Conservation (phyloP, 75 land plant species). For the Isoetes taiwanensis region DNA sequence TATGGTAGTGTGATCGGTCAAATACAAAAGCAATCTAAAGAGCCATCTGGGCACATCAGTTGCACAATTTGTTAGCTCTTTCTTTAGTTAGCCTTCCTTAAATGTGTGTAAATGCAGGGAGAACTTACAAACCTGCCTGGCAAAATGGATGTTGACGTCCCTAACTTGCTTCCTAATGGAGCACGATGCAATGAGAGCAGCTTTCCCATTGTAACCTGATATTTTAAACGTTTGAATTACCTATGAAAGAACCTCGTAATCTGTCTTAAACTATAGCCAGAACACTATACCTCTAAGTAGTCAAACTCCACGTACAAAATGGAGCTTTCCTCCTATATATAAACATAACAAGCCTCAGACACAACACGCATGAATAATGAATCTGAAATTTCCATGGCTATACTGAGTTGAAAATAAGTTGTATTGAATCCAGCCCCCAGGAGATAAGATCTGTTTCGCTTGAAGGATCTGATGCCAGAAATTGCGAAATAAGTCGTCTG, state of each 20-base stretch:
- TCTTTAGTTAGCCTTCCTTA: no score
- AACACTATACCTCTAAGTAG: conserved; percentile 62
- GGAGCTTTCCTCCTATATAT: conserved; percentile 60
- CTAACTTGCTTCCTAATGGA: conserved; percentile 47
- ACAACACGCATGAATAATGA: background rate
- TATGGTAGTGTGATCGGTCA: no score
- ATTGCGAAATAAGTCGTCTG: conserved; percentile 63
- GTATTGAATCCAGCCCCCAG: conserved; percentile 99
- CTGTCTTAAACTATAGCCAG: background rate
- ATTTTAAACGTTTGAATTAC: no score
- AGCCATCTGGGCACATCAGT: no score
- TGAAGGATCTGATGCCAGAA: conserved; percentile 21
- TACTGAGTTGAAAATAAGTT: conserved; percentile 70
- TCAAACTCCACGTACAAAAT: conserved; percentile 86
- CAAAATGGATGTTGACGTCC: conserved; percentile 34
- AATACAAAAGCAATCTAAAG: no score
- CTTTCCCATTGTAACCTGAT: conserved; percentile 85
- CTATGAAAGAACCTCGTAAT: background rate
- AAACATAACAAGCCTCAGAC: background rate
- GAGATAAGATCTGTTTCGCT: conserved; percentile 69
- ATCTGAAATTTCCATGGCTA: background rate
- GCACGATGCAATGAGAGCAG: conserved; percentile 48
- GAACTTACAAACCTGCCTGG: no score
- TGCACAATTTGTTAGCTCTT: no score
- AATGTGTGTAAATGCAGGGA: no score